Percentiles rank a stretch among this genome's conserved stretches.
Conservation (phyloP, 1,139 yeast species). For the Suhomyces wounanorum region DNA sequence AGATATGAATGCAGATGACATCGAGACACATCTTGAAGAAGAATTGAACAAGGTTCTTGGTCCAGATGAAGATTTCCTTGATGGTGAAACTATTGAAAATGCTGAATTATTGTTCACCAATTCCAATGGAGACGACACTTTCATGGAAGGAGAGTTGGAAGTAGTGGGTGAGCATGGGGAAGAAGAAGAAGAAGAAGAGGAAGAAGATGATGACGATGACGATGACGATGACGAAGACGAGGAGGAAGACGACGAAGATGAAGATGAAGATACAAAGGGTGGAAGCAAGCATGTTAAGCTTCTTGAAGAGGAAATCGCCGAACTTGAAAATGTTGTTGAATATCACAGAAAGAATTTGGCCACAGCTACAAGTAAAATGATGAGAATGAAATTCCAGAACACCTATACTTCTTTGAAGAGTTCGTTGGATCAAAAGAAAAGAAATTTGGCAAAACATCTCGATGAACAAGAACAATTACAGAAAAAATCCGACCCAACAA, state of each 20-base stretch:
- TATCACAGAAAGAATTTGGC: constrained; percentile 74
- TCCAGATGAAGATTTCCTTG: constrained; percentile 14
- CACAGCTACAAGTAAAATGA: constrained; percentile 81
- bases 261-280: constrained; percentile 33
- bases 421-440: constrained; percentile 79
- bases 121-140: constrained; percentile 15
- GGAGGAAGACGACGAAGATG: constrained; percentile 31
- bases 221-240: constrained; percentile 33
- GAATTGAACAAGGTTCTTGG: constrained; percentile 46
- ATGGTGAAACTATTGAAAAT: constrained; percentile 7
- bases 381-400: constrained; percentile 84
- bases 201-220: constrained; percentile 28
- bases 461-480: constrained; percentile 30
- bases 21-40: constrained; percentile 32
- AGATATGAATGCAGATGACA: constrained; percentile 23
- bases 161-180: constrained; percentile 21
- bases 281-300: constrained; percentile 71
- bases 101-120: constrained; percentile 13
- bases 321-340: constrained; percentile 76
- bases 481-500: constrained; percentile 20
- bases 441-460: constrained; percentile 53
- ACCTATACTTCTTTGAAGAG: constrained; percentile 77
- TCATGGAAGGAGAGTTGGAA: constrained; percentile 14
- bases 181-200: constrained; percentile 22
- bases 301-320: constrained; percentile 81